phyloP scores from a whole-genome alignment of 352 stramenopile genomes.

The Pythium brassicae region DNA sequence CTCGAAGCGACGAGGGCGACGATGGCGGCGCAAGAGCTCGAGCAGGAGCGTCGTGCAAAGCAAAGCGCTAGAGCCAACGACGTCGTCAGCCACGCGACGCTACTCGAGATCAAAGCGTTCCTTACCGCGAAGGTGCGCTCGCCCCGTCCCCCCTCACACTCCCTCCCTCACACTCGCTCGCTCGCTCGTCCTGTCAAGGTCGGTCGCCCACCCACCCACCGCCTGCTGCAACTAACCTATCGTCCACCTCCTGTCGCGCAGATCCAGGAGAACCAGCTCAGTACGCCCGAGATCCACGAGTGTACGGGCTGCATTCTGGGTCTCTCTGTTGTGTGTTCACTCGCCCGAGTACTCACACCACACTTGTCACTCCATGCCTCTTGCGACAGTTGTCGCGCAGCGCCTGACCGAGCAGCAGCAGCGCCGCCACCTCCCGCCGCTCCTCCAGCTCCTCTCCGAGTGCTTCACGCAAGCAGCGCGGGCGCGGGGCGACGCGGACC shows the following conservation, averaged over 20 bases:
- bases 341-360: background rate
- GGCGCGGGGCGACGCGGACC: conserved; percentile 23
- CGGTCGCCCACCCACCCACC: too few species aligned
- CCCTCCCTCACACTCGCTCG: too few species aligned
- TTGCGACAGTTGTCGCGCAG: conserved; percentile 28
- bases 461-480: conserved; percentile 29
- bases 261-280: conserved; percentile 52
- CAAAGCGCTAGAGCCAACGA: too few species aligned
- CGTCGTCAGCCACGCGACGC: background rate
- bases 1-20: background rate
- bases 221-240: too few species aligned
- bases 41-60: background rate
- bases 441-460: conserved; percentile 34
- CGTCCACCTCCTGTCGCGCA: too few species aligned
- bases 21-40: background rate
- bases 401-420: conserved; percentile 39
- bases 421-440: conserved; percentile 24
- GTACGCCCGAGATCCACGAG: conserved; percentile 48
- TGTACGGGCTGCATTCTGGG: conserved; percentile 24
- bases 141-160: too few species aligned
- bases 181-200: too few species aligned
- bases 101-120: conserved; percentile 28
- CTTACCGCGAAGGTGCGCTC: conserved; percentile 28
- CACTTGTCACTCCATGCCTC: too few species aligned
- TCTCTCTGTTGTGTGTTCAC: too few species aligned